Evolutionary conservation across 495 filamentous ascomycete species (phyloP), one percentile per base, ranked within the genome.

Genomic region (Copromyces sp.): DNA sequence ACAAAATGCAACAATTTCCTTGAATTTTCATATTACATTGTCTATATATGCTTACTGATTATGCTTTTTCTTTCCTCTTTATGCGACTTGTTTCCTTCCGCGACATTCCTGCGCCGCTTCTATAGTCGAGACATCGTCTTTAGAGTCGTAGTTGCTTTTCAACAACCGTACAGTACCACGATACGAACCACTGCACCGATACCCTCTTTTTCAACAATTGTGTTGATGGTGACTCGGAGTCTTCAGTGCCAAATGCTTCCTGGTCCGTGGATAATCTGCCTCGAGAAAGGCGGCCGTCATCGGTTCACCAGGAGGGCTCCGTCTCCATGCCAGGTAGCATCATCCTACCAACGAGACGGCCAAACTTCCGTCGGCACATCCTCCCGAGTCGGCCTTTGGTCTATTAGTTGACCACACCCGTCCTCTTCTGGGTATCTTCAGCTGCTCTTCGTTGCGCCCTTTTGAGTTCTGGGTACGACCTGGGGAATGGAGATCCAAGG

Each of bases 401-500:
- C 53, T 35, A 16, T 65, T 8, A 17, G 3, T 16, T 32, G 14
- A 9, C 24, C 4, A 65, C 29, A 35, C 3, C 3, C 12, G 29
- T 16, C 53, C 53, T 32, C 6, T 35, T 35, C 0, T 35, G 4
- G 11, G 1, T 29, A 29, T 59, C 4, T 1, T 59, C 7, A 65
- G 53, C 53, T 65, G 29, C 53, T 65, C 14, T 65, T 65, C 9
- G 53, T 65, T 65, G 53, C 53, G 1, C 53, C 53, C 53, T 65
- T 65, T 12, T 65, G 7, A 17, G 44, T 77, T 47, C 72, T 75
- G 8, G 79, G 79, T 9, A 82, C 79, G 4, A 97, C 85, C 44
- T 89, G 86, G 8, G 94, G 94, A 70, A 96, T 79, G 1, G 86
- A 87, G 4, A 80, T 81, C 77, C 88, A 76, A 39, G 85, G 87